Evolutionary conservation across 2,329 filamentous ascomycete genomes (phyloP).

Genomic region (Neopestalotiopsis clavispora): DNA sequence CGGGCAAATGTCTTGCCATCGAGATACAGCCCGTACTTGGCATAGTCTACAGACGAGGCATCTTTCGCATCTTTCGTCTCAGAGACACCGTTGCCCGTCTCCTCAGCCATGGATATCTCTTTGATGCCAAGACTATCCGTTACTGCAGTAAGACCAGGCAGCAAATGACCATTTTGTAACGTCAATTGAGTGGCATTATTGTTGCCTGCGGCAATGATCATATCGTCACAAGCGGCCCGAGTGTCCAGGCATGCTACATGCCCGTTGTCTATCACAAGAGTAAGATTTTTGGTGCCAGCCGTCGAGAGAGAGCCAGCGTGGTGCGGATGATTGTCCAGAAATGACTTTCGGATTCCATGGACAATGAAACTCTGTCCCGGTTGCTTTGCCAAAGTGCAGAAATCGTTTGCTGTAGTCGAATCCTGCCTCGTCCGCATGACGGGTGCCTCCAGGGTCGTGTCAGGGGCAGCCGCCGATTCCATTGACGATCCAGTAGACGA

Average conservation of each 20-base stretch:
- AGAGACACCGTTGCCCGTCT: slow-evolving; percentile 52
- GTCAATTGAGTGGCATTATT: slow-evolving; percentile 33
- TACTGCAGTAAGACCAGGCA: slow-evolving; percentile 55
- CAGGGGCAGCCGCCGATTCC: not conserved
- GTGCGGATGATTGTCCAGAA: slow-evolving; percentile 32
- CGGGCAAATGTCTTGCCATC: slow-evolving; percentile 46
- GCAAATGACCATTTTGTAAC: slow-evolving; percentile 51
- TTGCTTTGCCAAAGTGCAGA: slow-evolving; percentile 29
- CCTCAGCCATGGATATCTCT: slow-evolving; percentile 50
- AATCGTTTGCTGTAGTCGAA: slow-evolving; percentile 27
- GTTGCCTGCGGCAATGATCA: slow-evolving; percentile 28
- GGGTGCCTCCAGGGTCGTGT: slow-evolving; percentile 21
- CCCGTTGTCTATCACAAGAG: slow-evolving; percentile 46
- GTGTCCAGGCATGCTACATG: slow-evolving; percentile 43
- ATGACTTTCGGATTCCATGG: slow-evolving; percentile 42
- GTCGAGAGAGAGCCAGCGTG: slow-evolving; percentile 9
- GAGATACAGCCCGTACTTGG: slow-evolving; percentile 46
- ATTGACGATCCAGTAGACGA: slow-evolving; percentile 15
- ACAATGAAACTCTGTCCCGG: slow-evolving; percentile 37
- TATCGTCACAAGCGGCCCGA: slow-evolving; percentile 34
- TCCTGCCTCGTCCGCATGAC: slow-evolving; percentile 30
- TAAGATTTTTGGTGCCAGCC: slow-evolving; percentile 29
- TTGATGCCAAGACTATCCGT: slow-evolving; percentile 51
- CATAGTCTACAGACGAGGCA: slow-evolving; percentile 38
- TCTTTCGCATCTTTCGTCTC: slow-evolving; percentile 30